Evolutionary conservation across 352 stramenopile genomes (phyloP).

Genomic region (Globisporangium nunn): DNA sequence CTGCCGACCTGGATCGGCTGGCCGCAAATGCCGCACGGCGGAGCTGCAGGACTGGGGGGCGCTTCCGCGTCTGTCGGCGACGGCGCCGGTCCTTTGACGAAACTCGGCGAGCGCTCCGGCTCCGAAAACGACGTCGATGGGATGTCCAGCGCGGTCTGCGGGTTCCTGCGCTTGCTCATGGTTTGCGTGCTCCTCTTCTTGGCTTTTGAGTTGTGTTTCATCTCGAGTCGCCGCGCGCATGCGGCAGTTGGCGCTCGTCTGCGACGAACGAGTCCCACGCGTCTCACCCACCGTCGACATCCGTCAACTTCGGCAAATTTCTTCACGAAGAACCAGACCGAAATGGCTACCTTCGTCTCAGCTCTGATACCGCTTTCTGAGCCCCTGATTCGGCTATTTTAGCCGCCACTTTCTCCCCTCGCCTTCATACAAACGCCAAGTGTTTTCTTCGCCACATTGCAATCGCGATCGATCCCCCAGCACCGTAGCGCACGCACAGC

Average conservation of each 20-base stretch:
- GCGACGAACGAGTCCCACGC: no score
- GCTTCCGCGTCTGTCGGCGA: neutral
- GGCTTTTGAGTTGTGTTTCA: neutral
- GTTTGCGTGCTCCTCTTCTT: neutral
- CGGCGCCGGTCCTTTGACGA: neutral
- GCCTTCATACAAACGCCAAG: neutral
- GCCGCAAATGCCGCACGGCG: conserved; percentile 31
- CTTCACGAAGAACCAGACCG: no score
- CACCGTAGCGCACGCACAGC: neutral
- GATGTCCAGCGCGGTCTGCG: conserved; percentile 10
- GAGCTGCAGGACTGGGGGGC: no score
- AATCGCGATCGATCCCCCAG: no score
- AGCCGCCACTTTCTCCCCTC: neutral
- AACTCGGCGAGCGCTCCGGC: neutral
- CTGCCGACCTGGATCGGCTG: conserved; percentile 22
- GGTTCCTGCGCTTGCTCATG: neutral
- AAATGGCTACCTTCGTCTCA: neutral
- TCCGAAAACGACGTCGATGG: conserved; percentile 6
- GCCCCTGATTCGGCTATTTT: no score
- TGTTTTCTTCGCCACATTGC: neutral
- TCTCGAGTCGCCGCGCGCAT: neutral
- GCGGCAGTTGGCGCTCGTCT: neutral
- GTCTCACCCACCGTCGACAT: neutral
- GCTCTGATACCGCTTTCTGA: neutral
- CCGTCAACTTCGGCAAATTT: neutral